Evolutionary conservation across 2,329 filamentous ascomycete genomes (phyloP).

Genomic region (Elsinoe fawcettii): DNA sequence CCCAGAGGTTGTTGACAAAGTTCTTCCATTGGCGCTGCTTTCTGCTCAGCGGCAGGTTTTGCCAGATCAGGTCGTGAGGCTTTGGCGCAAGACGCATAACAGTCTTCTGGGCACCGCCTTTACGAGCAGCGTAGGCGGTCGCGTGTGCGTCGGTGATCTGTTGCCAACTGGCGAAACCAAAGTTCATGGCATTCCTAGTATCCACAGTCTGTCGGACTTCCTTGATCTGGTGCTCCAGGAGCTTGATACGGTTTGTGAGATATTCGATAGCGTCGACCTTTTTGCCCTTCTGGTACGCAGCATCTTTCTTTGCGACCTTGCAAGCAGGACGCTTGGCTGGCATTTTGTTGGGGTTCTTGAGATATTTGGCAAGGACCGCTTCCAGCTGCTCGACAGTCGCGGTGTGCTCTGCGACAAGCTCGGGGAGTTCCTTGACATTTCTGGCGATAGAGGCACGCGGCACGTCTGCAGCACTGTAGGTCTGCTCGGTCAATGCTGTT

Average conservation of each 20-base stretch:
- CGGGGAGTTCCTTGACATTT: slow-evolving; percentile 84
- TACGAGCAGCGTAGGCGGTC: slow-evolving; percentile 73
- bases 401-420: slow-evolving; percentile 77
- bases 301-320: slow-evolving; percentile 72
- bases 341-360: slow-evolving; percentile 76
- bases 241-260: slow-evolving; percentile 72
- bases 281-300: slow-evolving; percentile 57
- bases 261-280: slow-evolving; percentile 95
- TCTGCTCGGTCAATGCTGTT: slow-evolving; percentile 68
- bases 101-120: slow-evolving; percentile 71
- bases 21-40: slow-evolving; percentile 62
- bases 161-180: slow-evolving; percentile 90
- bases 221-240: slow-evolving; percentile 76
- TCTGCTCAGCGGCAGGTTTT: slow-evolving; percentile 71
- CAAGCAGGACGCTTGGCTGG: slow-evolving; percentile 71
- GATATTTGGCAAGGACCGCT: slow-evolving; percentile 74
- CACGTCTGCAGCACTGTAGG: slow-evolving; percentile 69
- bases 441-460: slow-evolving; percentile 77
- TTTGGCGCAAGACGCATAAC: slow-evolving; percentile 71
- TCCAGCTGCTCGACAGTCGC: slow-evolving; percentile 75
- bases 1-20: slow-evolving; percentile 77
- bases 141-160: slow-evolving; percentile 80
- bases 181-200: slow-evolving; percentile 78
- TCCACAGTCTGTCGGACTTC: slow-evolving; percentile 75
- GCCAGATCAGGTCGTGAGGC: slow-evolving; percentile 92